phyloP scores from a whole-genome alignment of 257 asterid species.

The Datura wrightii region DNA sequence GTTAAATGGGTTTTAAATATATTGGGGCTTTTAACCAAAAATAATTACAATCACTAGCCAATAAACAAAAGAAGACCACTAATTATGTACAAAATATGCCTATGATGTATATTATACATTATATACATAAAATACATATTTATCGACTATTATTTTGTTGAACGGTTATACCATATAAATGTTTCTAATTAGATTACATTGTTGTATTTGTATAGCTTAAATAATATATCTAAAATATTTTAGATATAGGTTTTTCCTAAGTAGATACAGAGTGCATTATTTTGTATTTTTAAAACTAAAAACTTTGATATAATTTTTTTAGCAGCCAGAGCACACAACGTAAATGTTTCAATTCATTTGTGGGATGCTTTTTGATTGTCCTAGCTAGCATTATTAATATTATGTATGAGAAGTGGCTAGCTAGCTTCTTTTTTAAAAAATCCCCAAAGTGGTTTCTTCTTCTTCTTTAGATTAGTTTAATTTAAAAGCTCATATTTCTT shows the following conservation, averaged over 20 bases:
- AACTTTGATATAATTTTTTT: too few species aligned
- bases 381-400: background rate
- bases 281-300: too few species aligned
- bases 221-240: too few species aligned
- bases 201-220: too few species aligned
- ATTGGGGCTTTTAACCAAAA: too few species aligned
- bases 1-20: background rate
- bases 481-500: background rate
- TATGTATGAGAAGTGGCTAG: background rate
- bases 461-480: conserved; percentile 7
- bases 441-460: background rate
- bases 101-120: too few species aligned
- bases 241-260: background rate
- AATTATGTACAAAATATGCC: too few species aligned
- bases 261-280: background rate
- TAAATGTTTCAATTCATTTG: background rate
- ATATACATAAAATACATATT: too few species aligned
- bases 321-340: background rate
- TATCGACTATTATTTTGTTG: too few species aligned
- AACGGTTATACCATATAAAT: too few species aligned
- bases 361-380: background rate
- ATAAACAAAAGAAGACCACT: too few species aligned
- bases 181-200: background rate
- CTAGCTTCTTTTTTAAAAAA: background rate
- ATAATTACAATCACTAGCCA: too few species aligned